These are phyloP conservation scores for Talaromyces adpressus DNA, from an alignment of 495 filamentous ascomycete species.

Conservation along the genomic window DNA sequence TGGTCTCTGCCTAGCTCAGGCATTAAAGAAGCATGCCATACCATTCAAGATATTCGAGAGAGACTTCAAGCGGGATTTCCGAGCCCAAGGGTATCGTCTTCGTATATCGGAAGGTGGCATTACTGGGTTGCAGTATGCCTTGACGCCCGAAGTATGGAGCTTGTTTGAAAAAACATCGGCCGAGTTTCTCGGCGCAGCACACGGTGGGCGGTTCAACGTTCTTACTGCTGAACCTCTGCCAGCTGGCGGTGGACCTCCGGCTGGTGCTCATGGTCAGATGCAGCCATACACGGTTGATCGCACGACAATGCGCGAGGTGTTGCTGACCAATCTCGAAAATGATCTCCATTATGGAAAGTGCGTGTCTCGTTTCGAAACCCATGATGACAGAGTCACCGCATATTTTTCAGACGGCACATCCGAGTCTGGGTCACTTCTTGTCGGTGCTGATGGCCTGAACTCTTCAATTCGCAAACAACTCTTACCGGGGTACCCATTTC, in stretches of 20 bases:
- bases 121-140: conserved; percentile 43
- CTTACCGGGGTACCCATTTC: conserved; percentile 28
- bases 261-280: conserved; percentile 2
- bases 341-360: conserved; percentile 34
- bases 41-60: conserved; percentile 47
- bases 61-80: conserved; percentile 24
- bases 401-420: conserved; percentile 31
- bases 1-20: conserved; percentile 48
- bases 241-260: conserved; percentile 13
- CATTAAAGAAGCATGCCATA: conserved; percentile 42
- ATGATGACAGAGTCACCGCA: conserved; percentile 22
- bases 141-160: conserved; percentile 34
- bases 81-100: conserved; percentile 39
- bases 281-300: conserved; percentile 22
- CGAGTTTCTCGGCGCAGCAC: conserved; percentile 27
- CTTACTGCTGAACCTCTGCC: conserved; percentile 7
- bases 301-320: conserved; percentile 19
- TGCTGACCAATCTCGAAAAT: conserved; percentile 25
- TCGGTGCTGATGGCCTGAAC: conserved; percentile 40
- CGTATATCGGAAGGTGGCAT: conserved; percentile 44
- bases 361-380: conserved; percentile 25
- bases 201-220: conserved; percentile 13
- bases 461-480: conserved; percentile 34
- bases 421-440: conserved; percentile 27
- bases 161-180: conserved; percentile 48